Evolutionary conservation across 306 rosid genomes (phyloP).

Genomic region (Vigna unguiculata): DNA sequence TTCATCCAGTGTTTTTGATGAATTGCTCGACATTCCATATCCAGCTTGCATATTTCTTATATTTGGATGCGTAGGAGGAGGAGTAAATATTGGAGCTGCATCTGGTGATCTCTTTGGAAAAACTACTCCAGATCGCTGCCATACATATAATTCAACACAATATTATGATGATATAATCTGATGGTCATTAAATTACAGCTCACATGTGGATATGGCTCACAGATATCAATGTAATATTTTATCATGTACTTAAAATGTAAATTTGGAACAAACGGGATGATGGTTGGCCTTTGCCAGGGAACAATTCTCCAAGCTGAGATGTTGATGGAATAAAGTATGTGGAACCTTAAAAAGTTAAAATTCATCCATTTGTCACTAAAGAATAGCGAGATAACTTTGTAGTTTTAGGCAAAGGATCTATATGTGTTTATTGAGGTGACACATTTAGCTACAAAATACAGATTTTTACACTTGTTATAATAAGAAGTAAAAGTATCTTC

Average conservation of each 20-base stretch:
- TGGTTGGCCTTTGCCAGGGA: neutral
- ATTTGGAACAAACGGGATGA: neutral
- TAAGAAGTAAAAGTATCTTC: neutral
- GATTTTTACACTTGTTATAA: neutral
- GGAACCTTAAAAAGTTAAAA: constrained; percentile 2
- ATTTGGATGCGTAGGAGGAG: constrained; percentile 71
- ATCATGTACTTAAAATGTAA: constrained; percentile 6
- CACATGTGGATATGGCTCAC: constrained; percentile 1
- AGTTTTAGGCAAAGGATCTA: constrained; percentile 18
- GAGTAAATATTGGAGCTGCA: constrained; percentile 87
- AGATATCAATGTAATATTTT: constrained; percentile 17
- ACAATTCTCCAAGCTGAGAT: neutral
- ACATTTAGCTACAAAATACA: constrained; percentile 15
- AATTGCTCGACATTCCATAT: constrained; percentile 87
- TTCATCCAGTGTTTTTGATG: constrained; percentile 97
- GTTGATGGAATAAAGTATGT: neutral
- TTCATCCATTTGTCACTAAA: neutral
- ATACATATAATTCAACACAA: constrained; percentile 47
- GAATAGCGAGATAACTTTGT: neutral
- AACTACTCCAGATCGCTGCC: constrained; percentile 85
- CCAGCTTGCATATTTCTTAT: constrained; percentile 68
- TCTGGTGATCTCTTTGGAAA: constrained; percentile 85
- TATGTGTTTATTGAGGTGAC: constrained; percentile 11
- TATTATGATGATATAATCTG: constrained; percentile 32
- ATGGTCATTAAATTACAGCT: constrained; percentile 22